Conservation (phyloP, 129 eudicot genomes). For the Centrapalus pauciflorus region DNA sequence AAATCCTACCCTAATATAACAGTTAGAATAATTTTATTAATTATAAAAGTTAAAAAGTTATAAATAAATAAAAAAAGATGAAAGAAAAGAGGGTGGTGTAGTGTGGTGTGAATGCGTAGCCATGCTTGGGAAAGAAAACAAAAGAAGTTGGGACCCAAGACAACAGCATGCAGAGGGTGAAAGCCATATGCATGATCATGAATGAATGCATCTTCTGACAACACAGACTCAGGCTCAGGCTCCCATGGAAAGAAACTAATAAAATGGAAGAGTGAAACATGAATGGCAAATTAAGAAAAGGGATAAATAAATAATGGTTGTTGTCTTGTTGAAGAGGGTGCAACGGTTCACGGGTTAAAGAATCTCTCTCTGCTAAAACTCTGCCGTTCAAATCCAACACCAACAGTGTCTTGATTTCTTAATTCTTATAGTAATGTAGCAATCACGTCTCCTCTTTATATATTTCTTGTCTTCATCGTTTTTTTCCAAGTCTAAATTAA, state of each 20-base stretch:
- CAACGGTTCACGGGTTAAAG: slow-evolving; percentile 30
- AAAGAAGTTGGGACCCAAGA: slow-evolving; percentile 11
- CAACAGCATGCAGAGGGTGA: not conserved
- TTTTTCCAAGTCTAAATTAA: not conserved
- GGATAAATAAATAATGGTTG: not conserved
- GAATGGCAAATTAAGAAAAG: slow-evolving; percentile 3
- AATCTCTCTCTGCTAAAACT: slow-evolving; percentile 10
- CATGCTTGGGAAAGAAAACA: slow-evolving; percentile 7
- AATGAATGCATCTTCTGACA: slow-evolving; percentile 26
- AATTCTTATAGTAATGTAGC: not conserved
- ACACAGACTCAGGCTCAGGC: not conserved
- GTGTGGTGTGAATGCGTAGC: not conserved
- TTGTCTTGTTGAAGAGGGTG: not conserved
- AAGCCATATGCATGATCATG: slow-evolving; percentile 4
- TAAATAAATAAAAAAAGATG: too few relatives aligned
- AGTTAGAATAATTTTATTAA: too few relatives aligned
- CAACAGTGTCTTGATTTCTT: not conserved
- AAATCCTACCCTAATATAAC: too few relatives aligned
- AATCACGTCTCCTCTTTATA: slow-evolving; percentile 8
- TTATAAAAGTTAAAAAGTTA: too few relatives aligned
- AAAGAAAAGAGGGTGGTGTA: not conserved
- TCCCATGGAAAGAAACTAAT: slow-evolving; percentile 10
- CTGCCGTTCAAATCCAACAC: slow-evolving; percentile 23
- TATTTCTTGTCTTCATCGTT: not conserved
- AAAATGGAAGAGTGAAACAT: slow-evolving; percentile 18